These are phyloP conservation scores for Pascua guehoae DNA, from an alignment of 1,284 basidiomycete genomes.

Conservation along the genomic window DNA sequence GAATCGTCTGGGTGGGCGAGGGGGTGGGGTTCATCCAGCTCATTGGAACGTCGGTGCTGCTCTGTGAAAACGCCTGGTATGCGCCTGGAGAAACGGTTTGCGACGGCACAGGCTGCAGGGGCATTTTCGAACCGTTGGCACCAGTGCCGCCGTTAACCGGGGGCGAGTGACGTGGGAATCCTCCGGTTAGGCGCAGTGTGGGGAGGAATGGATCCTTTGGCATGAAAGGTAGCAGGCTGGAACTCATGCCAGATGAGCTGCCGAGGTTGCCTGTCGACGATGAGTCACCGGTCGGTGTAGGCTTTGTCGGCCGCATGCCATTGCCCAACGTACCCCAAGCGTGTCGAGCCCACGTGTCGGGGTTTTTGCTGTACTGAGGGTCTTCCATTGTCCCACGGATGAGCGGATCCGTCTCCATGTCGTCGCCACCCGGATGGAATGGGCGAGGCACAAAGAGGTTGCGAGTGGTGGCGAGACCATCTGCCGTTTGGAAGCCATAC, in stretches of 20 bases:
- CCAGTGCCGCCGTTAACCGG: too few species aligned
- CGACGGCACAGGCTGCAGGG: background rate
- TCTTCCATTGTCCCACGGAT: conserved; percentile 20
- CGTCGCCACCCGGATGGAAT: background rate
- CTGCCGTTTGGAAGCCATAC: too few species aligned
- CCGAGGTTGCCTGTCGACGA: background rate
- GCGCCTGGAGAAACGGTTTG: conserved; percentile 23
- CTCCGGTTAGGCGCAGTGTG: background rate
- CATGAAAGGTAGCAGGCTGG: too few species aligned
- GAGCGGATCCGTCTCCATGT: conserved; percentile 15
- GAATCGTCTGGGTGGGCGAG: background rate
- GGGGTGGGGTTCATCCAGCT: background rate
- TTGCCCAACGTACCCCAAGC: conserved; percentile 16
- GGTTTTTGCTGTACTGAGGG: conserved; percentile 3
- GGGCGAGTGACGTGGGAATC: too few species aligned
- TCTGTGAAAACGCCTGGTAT: conserved; percentile 12
- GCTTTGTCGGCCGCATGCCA: conserved; percentile 2
- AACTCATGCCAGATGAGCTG: background rate
- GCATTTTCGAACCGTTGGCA: too few species aligned
- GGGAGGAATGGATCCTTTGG: background rate
- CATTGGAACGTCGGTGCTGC: background rate
- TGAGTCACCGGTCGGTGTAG: conserved; percentile 1
- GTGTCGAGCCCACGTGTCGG: conserved; percentile 19
- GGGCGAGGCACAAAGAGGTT: too few species aligned
- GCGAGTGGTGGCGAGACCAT: too few species aligned